Evolutionary conservation across 2,329 filamentous ascomycete genomes (phyloP), one percentile per base, ranked within the genome.

Genomic region (Clonostachys rosea): DNA sequence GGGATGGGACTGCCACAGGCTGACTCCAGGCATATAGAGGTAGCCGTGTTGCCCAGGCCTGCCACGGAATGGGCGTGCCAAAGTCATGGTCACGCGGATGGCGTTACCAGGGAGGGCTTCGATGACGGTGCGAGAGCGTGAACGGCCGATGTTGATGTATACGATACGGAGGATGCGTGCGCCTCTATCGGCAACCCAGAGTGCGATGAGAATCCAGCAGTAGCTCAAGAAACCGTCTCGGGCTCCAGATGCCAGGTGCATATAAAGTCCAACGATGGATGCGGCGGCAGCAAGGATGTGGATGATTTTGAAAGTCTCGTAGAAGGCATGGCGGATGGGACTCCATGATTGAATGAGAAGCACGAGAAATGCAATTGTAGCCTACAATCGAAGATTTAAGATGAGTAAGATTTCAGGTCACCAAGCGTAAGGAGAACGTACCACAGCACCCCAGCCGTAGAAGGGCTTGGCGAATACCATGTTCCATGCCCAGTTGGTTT

Each of bases 41-140:
- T 91, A 92, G 35, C 87, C 84, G 61, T 92, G 87, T 64, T 91
- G 86, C 35, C 87, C 87, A 0, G 87, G 83, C 49, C 75, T 74
- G 73, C 89, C 89, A 39, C 69, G 77, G 86, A 87, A 91, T n/a
- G 86, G 86, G 41, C 86, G 82, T 10, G 86, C 82, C 72, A 91
- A 79, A 47, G 79, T 83, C 44, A 90, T 78, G 1, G 86, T 91
- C 45, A 92, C 76, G 43, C 87, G 82, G 56, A 83, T 76, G 8
- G 87, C 86, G 56, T 90, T 86, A 51, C 87, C 88, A 13, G 87
- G 87, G 10, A 91, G 78, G 11, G 86, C 84, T 63, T 91, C 86
- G 10, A 91, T 76, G 16, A 89, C 73, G 10, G 86, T 85, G 55
- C 74, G 79, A 49, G 84, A 87, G 45, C 85, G 81, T 41, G 84